Base-by-base conservation (phyloP, 2,329 filamentous ascomycete genomes). In the Tolypocladium album region DNA sequence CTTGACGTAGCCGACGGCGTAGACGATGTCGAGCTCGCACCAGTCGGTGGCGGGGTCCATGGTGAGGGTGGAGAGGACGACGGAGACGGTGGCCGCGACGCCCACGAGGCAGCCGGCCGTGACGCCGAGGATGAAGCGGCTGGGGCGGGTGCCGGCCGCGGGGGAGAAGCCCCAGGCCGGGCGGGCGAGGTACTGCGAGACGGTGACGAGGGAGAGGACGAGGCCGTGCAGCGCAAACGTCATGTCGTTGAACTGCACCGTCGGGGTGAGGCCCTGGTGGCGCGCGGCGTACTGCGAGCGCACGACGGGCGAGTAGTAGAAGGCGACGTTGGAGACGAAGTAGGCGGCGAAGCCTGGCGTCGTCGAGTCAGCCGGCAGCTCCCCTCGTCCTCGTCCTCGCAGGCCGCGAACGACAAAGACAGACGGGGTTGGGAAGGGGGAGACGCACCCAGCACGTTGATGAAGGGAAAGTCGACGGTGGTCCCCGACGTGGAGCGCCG, bases 201-300 rank as follows among this genome's bases (percentile, higher is more conserved):
- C 87, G n/a, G 86, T 84, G 59, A 97, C 71, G 52, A 83, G 67
- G 66, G 87, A 90, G 63, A 96, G 76, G 12, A 92, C 63, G 20
- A 91, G 78, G 40, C 89, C 93, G 75, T 97, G 92, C 3, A 85
- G 78, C 20, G 92, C 92, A 72, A 97, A 97, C 17, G 86, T 84
- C 61, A 97, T 82, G 75, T 99, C 94, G 75, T 97, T 97, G 75
- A 90, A 84, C 59, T 88, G 85, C 38, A 96, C 92, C 0, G 92
- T 94, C 3, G 93, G 91, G 52, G 88, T 83, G 9, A 90, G 86
- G 5, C 87, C 85, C 55, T 82, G 74, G 73, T 97, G 85, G 62
- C 94, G 86, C 22, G 83, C 81, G 27, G 91, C 92, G 77, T 99
- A 99, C 72, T 97, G 90, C 42, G 77, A 73, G 58, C 89, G 88